Evolutionary conservation across 192 early-diverging fungal genomes (phyloP).

Genomic region (Backusella tuberculispora): DNA sequence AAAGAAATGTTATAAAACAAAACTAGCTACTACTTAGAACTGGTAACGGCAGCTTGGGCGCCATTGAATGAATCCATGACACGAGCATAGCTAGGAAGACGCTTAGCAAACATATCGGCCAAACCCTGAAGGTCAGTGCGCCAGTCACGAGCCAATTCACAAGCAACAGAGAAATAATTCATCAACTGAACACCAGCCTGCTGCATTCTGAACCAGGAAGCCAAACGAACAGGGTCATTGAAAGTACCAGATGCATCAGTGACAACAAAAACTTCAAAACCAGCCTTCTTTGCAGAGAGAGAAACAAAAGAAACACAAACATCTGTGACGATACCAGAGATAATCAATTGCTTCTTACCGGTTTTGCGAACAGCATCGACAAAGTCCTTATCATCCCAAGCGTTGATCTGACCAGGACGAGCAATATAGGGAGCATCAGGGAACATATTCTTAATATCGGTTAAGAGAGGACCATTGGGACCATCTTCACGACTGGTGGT

Average conservation of each 20-base stretch:
- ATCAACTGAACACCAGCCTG: constrained; percentile 36
- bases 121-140: constrained; percentile 29
- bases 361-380: constrained; percentile 35
- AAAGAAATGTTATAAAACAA: no score
- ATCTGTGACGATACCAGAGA: constrained; percentile 42
- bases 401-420: constrained; percentile 41
- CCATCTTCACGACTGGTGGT: constrained; percentile 38
- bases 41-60: constrained; percentile 12
- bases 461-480: constrained; percentile 35
- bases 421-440: constrained; percentile 34
- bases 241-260: constrained; percentile 43
- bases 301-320: constrained; percentile 40
- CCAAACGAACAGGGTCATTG: constrained; percentile 34
- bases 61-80: constrained; percentile 34
- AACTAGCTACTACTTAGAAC: background rate
- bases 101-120: constrained; percentile 31
- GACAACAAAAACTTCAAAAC: constrained; percentile 40
- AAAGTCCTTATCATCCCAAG: constrained; percentile 37
- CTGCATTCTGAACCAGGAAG: constrained; percentile 38
- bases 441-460: constrained; percentile 33
- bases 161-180: constrained; percentile 39
- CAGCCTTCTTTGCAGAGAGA: constrained; percentile 40
- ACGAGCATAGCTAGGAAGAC: constrained; percentile 31
- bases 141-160: constrained; percentile 39
- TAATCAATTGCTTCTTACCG: constrained; percentile 40